Evolutionary conservation across 164 flowering plant genomes (phyloP), one percentile per base, ranked within the genome.

Genomic region (Tetracentron sinense): DNA sequence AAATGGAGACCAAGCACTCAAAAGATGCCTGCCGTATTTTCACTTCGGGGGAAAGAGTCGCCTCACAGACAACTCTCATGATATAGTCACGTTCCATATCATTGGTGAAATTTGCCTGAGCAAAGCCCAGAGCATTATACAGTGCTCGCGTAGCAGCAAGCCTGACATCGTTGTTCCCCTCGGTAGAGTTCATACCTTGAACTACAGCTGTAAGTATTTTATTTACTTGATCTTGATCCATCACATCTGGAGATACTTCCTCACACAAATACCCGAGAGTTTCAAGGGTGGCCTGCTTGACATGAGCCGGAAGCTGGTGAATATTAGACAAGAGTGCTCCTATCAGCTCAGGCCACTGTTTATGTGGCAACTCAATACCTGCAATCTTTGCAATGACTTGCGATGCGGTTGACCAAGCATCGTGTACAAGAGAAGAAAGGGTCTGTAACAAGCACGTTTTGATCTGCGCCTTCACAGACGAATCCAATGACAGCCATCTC

Each of bases 41-140:
- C 54, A 80, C 69, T 33, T 85, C 86, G 8, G 86, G 73, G 7
- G 82, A 83, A 30, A 66, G 44, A 3, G 90, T 81, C 27, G 86
- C 81, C 75, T 85, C 90, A 67, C 88, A 85, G 14, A 85, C 83
- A 58, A 85, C 86, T 69, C 81, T 85, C 88, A 85, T 83, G 21
- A 85, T 83, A 69, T 83, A 85, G 73, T 85, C 88, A 27, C 90
- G 80, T 71, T 85, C 90, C 82, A 80, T 79, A 74, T 83, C 86
- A 72, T 83, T 85, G 22, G 69, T 70, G 54, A 85, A 85, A 59
- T 85, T 85, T 31, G 78, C 83, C 48, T 82, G 86, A 26, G 90
- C 88, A 76, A 85, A 85, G 4, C 84, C 77, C 38, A 83, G 55
- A 21, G 90, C 90, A 74, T 83, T 85, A 62, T 80, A 79, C 23